These are phyloP conservation scores for Alternaria alternata DNA, from an alignment of 2,329 filamentous ascomycete genomes.

Conservation along the genomic window DNA sequence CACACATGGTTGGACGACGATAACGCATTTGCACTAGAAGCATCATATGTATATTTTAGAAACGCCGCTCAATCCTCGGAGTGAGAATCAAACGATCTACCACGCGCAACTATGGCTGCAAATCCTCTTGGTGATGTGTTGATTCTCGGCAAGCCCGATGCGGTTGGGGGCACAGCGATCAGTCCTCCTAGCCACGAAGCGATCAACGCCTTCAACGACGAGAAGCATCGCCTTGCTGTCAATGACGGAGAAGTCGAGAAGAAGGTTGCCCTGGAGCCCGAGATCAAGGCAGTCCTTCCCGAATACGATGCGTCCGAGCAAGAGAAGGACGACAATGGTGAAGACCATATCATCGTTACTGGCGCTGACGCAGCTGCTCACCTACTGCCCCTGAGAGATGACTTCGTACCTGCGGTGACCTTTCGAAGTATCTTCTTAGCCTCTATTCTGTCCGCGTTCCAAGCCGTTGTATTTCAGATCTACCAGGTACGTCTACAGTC, in stretches of 20 bases:
- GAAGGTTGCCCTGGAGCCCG: slow-evolving; percentile 17
- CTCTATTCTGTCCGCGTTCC: slow-evolving; percentile 19
- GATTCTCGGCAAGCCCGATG: slow-evolving; percentile 17
- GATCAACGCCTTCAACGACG: slow-evolving; percentile 20
- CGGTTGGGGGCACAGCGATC: slow-evolving; percentile 19
- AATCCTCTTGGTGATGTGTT: slow-evolving; percentile 21
- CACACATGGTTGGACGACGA: slow-evolving; percentile 2
- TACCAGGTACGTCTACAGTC: slow-evolving; percentile 12
- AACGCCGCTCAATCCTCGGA: background rate
- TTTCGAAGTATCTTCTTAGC: slow-evolving; percentile 22
- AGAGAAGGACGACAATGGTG: slow-evolving; percentile 6
- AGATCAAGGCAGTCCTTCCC: slow-evolving; percentile 20
- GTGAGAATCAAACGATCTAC: background rate
- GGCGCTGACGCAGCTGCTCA: slow-evolving; percentile 26
- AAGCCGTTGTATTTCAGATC: slow-evolving; percentile 26
- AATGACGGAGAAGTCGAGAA: slow-evolving; percentile 11
- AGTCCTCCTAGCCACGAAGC: slow-evolving; percentile 18
- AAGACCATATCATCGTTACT: slow-evolving; percentile 19
- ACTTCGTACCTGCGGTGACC: slow-evolving; percentile 18
- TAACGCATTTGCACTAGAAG: slow-evolving; percentile 6
- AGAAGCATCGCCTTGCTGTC: slow-evolving; percentile 18
- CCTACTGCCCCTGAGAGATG: slow-evolving; percentile 23
- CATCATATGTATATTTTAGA: background rate
- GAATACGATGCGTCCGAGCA: slow-evolving; percentile 12
- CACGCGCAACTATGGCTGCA: slow-evolving; percentile 16